Percentiles rank a stretch among this genome's conserved stretches.
Conservation (phyloP, 2,329 filamentous ascomycete species). For the Raffaelea albimanens region DNA sequence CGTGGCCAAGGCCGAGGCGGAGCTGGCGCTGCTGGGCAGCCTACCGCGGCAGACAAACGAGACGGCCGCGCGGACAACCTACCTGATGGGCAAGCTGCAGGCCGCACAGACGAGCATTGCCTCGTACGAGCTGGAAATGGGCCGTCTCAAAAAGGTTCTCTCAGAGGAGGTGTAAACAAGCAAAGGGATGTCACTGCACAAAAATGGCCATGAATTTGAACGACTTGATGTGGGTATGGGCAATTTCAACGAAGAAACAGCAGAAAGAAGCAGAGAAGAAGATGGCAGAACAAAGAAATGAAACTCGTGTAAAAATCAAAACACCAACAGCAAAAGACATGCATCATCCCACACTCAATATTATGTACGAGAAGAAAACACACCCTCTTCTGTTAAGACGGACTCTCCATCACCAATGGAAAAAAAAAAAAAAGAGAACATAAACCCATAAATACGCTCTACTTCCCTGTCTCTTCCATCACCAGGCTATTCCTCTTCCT, state of each 20-base stretch:
- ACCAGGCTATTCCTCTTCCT: slow-evolving; percentile 7
- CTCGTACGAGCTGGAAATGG: slow-evolving; percentile 64
- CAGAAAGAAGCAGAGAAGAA: no score
- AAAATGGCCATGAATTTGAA: no score
- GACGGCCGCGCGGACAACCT: slow-evolving; percentile 56
- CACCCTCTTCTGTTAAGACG: not conserved
- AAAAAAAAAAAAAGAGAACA: no score
- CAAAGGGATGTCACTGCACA: no score
- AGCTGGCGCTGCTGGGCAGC: slow-evolving; percentile 61
- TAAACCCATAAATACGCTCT: no score
- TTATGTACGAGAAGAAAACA: not conserved
- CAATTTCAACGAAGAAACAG: no score
- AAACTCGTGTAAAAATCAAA: no score
- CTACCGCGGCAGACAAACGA: slow-evolving; percentile 64
- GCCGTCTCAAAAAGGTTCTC: slow-evolving; percentile 61
- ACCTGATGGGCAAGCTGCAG: slow-evolving; percentile 64
- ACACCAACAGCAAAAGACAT: not conserved
- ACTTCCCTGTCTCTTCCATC: no score
- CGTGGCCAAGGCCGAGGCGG: slow-evolving; percentile 71
- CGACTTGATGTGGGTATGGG: no score
- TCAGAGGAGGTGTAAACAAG: slow-evolving; percentile 18
- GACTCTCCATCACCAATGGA: no score
- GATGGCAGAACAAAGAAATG: no score
- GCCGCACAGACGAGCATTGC: slow-evolving; percentile 67
- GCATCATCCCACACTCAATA: not conserved